Evolutionary conservation across 2,329 filamentous ascomycete genomes (phyloP), one percentile per base, ranked within the genome.

Genomic region (Aspergillus carbonarius): DNA sequence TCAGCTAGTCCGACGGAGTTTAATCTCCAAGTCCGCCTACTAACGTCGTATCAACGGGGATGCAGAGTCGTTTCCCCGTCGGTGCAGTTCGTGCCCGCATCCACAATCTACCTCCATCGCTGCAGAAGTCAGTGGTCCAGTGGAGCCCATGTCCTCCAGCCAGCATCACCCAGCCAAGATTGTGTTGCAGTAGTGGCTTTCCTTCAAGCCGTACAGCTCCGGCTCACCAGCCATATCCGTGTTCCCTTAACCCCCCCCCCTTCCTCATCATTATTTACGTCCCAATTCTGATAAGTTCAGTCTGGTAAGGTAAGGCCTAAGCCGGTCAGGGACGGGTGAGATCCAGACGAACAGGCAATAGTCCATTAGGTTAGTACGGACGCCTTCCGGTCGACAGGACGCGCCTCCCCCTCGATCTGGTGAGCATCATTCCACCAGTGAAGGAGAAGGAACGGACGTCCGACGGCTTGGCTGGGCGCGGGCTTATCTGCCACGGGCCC

Each of bases 51-150:
- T 53, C 15, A 53, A 52, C 27, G 49, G 39, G 50, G 25, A 17
- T 42, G 37, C 23, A 54, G 51, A 42, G 13, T 30, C n/a, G 51
- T 44, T 44, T 54, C 51, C 12, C 51, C 51, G 51, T 54, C 51
- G 51, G 51, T n/a, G 37, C 34, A 32, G 30, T 32, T 32, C 30
- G 30, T 32, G 15, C 30, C n/a, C 15, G 30, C 20, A 42, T 18
- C 35, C 15, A n/a, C 23, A n/a, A n/a, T n/a, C n/a, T n/a, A n/a
- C n/a, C n/a, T n/a, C n/a, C n/a, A 32, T 54, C 32, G 37, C 51
- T 54, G 49, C 49, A 51, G 49, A 39, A 51, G 25, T 32, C 30
- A 32, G 8, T 3, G 27, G 8, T 30, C 27, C 27, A 30, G 39
- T 42, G 39, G 39, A 42, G 39, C 39, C 39, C 27, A 30, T 23